Evolutionary conservation across 2,329 filamentous ascomycete species (phyloP).

Genomic region (Simplicillium sp.): DNA sequence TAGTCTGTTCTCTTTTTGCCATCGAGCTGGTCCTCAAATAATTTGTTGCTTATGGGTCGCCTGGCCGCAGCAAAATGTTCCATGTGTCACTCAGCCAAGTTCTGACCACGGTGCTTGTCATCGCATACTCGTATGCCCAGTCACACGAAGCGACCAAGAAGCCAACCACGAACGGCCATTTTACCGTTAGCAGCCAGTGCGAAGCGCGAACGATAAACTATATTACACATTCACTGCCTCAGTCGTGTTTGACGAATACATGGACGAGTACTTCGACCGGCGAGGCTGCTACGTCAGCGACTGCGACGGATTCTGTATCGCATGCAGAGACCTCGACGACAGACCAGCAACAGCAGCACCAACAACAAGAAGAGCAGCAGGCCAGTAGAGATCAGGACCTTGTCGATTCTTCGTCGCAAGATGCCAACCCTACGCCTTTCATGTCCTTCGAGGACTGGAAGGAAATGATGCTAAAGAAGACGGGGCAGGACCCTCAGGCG

Average conservation of each 20-base stretch:
- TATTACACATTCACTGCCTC: conserved; percentile 67
- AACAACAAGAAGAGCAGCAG: background rate
- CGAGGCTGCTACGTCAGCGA: conserved; percentile 10
- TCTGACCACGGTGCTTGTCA: too few relatives aligned
- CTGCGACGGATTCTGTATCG: conserved; percentile 6
- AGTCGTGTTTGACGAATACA: conserved; percentile 62
- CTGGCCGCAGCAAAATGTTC: too few relatives aligned
- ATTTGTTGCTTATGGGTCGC: too few relatives aligned
- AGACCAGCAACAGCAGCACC: background rate
- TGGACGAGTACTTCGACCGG: conserved; percentile 31
- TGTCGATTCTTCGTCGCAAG: conserved; percentile 4
- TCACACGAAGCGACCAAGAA: background rate
- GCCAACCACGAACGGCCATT: conserved; percentile 1
- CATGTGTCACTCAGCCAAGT: too few relatives aligned
- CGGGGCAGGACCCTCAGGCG: conserved; percentile 63
- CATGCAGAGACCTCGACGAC: background rate
- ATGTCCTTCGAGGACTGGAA: conserved; percentile 99
- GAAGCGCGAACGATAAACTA: conserved; percentile 65
- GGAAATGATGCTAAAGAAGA: conserved; percentile 78
- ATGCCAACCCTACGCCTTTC: conserved; percentile 44
- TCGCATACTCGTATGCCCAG: too few relatives aligned
- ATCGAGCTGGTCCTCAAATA: too few relatives aligned
- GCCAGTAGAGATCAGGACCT: background rate
- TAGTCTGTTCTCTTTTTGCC: too few relatives aligned
- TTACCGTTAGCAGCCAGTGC: conserved; percentile 22